A percentile compares a stretch with the other conserved stretches of the same genome.
phyloP scores from a whole-genome alignment of 2,329 filamentous ascomycete species.

The Anisogramma anomala region DNA sequence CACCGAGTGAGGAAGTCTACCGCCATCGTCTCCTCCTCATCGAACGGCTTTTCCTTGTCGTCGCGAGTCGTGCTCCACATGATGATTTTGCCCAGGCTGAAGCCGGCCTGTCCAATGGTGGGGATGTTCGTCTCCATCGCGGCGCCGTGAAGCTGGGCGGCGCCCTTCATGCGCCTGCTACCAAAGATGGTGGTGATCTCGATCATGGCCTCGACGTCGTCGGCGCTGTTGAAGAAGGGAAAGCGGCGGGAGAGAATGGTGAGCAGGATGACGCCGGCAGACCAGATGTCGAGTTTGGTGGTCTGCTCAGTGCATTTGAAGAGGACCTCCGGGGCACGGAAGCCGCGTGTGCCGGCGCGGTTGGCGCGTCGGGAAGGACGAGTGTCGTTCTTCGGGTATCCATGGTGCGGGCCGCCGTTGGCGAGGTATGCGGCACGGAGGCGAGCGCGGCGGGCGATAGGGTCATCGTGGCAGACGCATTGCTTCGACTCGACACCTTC shows the following conservation, averaged over 20 bases:
- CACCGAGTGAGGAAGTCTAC: slow-evolving; percentile 60
- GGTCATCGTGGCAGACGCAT: slow-evolving; percentile 66
- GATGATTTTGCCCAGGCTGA: slow-evolving; percentile 84
- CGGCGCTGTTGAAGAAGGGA: slow-evolving; percentile 97
- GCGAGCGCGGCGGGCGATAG: slow-evolving; percentile 48
- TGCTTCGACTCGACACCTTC: slow-evolving; percentile 66
- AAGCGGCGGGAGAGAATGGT: slow-evolving; percentile 87
- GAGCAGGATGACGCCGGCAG: slow-evolving; percentile 89
- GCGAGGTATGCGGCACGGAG: slow-evolving; percentile 48
- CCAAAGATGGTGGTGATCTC: slow-evolving; percentile 96
- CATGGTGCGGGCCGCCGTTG: slow-evolving; percentile 40
- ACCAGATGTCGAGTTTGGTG: slow-evolving; percentile 94
- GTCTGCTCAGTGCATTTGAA: slow-evolving; percentile 96
- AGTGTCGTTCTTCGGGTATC: slow-evolving; percentile 83
- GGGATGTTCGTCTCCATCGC: slow-evolving; percentile 89
- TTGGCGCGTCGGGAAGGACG: slow-evolving; percentile 84
- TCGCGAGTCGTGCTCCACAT: slow-evolving; percentile 80
- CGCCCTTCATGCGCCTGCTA: slow-evolving; percentile 67
- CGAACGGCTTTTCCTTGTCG: slow-evolving; percentile 40
- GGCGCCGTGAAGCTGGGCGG: slow-evolving; percentile 75
- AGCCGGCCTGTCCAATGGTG: slow-evolving; percentile 75
- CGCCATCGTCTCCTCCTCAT: slow-evolving; percentile 58
- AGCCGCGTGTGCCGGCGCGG: slow-evolving; percentile 85
- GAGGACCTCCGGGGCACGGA: slow-evolving; percentile 89
- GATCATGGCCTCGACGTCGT: slow-evolving; percentile 94